Percentiles rank a stretch among this genome's conserved stretches.
phyloP scores from a whole-genome alignment of 805 yeast species.

The Zygotorulaspora florentina region DNA sequence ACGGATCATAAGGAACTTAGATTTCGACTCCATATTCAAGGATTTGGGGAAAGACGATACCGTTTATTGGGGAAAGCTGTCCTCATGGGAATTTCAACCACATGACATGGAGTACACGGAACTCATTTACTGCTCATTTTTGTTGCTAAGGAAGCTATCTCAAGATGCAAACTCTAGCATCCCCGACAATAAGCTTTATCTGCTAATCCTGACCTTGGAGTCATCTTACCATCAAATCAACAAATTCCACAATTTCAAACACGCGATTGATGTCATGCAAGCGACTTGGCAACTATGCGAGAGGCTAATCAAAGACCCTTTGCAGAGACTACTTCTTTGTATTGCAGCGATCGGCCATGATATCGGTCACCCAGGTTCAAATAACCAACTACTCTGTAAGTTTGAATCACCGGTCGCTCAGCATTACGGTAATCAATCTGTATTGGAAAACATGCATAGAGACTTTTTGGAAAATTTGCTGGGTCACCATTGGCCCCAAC shows the following conservation, averaged over 20 bases:
- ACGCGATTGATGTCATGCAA: conserved; percentile 93
- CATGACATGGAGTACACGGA: conserved; percentile 24
- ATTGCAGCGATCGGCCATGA: conserved; percentile 93
- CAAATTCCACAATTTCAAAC: conserved; percentile 92
- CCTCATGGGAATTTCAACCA: conserved; percentile 33
- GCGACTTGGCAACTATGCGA: conserved; percentile 64
- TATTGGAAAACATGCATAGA: conserved; percentile 79
- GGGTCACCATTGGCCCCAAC: conserved; percentile 49
- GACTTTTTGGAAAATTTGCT: conserved; percentile 54
- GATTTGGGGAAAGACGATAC: conserved; percentile 4
- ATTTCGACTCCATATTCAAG: conserved; percentile 15
- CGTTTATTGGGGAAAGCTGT: conserved; percentile 18
- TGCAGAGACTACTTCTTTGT: conserved; percentile 56
- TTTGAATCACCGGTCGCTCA: conserved; percentile 59
- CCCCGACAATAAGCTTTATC: conserved; percentile 47
- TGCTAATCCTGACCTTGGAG: conserved; percentile 62
- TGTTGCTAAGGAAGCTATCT: conserved; percentile 23
- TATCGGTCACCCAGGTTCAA: conserved; percentile 95
- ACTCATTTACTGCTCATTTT: conserved; percentile 28
- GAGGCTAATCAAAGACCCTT: conserved; percentile 24
- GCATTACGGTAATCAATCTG: conserved; percentile 59
- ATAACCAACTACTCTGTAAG: conserved; percentile 63
- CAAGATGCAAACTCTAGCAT: conserved; percentile 13
- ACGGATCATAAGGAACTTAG: conserved; percentile 18
- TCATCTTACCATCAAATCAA: conserved; percentile 80